Evolutionary conservation across 257 asterid species (phyloP), one percentile per base, ranked within the genome.

Genomic region (Solanum medicagineum): DNA sequence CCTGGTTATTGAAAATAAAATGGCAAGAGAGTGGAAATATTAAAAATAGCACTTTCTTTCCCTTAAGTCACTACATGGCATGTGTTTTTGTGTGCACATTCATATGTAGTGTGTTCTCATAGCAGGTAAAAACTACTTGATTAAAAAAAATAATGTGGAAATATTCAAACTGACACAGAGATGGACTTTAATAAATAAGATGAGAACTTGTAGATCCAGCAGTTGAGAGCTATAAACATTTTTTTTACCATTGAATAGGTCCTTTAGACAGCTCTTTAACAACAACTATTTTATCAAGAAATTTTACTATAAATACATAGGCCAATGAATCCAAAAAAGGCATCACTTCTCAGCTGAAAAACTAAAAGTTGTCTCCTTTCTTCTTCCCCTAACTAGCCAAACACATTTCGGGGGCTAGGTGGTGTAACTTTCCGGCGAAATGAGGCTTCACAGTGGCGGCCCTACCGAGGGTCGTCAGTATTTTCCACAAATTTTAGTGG

Each of bases 201-300:
- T 42, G 32, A 77, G 5, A 4, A 71, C 8, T 32, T 15, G 74
- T 40, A 62, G 14, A 81, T n/a, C 85, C 89, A 92, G 88, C 91
- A 90, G 89, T 90, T 85, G 65, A 65, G 17, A 70, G 53, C 4
- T n/a, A 22, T 60, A 10, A 24, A 63, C 10, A 12, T 51, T 45
- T n/a, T 32, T 71, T 51, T 36, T 36, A 29, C 29, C 1, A 73
- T 73, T 73, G 81, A 44, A 73, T 45, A n/a, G 3, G 81, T 45
- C 81, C 3, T 44, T 73, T 20, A 45, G 56, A 73, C 56, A 73
- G 81, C 81, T 44, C 81, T 44, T 40, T 73, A 11, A 19, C 6
- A 73, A 20, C 81, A 20, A 73, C 19, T 71, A 44, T 15, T 20
- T 62, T 71, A 4, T 42, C 19, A 40, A 10, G 54, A 10, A 19